These are phyloP conservation scores for Suillus placidus DNA, from an alignment of 768 basidiomycete genomes.

Conservation along the genomic window DNA sequence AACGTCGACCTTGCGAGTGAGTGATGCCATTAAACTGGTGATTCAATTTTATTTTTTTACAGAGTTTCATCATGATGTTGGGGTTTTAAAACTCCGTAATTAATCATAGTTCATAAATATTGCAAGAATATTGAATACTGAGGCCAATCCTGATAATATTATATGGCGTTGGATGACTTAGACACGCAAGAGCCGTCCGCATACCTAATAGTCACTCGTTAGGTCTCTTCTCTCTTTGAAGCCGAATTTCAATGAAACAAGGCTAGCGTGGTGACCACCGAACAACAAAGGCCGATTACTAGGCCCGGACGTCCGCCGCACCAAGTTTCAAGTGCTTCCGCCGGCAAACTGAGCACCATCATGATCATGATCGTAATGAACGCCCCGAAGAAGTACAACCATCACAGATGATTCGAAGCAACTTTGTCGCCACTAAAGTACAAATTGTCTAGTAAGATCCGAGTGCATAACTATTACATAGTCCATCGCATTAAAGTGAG, in stretches of 20 bases:
- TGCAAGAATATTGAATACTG: neutral
- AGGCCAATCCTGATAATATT: neutral
- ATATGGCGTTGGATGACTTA: neutral
- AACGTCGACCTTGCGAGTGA: neutral
- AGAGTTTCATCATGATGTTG: neutral
- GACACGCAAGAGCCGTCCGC: neutral
- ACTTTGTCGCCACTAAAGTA: conserved; percentile 5
- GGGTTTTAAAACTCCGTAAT: neutral
- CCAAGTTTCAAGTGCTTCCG: neutral
- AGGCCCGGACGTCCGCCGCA: neutral
- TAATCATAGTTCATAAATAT: neutral
- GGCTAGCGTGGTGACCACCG: neutral
- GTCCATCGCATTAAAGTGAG: conserved; percentile 4
- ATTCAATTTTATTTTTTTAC: neutral
- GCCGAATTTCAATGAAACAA: no score
- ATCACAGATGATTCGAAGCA: conserved; percentile 4
- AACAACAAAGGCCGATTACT: neutral
- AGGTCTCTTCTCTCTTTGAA: no score
- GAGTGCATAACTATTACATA: conserved; percentile 3
- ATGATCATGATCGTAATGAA: neutral
- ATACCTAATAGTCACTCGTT: neutral
- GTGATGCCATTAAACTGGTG: neutral
- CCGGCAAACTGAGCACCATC: neutral
- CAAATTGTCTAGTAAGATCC: conserved; percentile 3
- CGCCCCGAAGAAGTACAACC: neutral